Evolutionary conservation across 2,329 filamentous ascomycete species (phyloP), one percentile per base, ranked within the genome.

Genomic region (Colletotrichum tropicicola): DNA sequence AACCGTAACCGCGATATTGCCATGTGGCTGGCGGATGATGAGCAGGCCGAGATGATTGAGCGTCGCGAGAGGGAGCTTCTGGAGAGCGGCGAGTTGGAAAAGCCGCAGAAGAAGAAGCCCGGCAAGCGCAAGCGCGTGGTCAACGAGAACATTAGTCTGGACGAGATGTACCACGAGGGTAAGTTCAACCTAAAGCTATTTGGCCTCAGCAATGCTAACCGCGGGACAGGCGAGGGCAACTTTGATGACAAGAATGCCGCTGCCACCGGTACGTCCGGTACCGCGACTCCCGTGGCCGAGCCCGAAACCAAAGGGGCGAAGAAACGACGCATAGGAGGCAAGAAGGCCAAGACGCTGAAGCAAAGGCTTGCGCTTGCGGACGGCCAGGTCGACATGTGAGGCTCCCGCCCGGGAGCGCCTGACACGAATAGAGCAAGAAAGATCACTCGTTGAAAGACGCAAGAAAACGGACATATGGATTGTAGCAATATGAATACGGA

Each of bases 161-260:
- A 98, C 77, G 95, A 98, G 75, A 94, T 99, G 92, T 99, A 99
- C 81, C 96, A 99, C 77, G 96, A 99, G 86, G 96, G 96, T 97
- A 78, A 89, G 92, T 81, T 58, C 25, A 53, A 12, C 30, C 2
- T n/a, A 2, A 4, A 0, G 3, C 25, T 15, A 2, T 9, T 17
- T 12, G n/a, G 39, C n/a, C 6, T n/a, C 8, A 27, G 8, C 3
- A 15, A 49, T 6, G 41, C 72, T 79, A 72, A 78, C 69, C 58
- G 12, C 12, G 39, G 60, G 5, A 56, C 73, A 98, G 95, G 95
- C 73, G 96, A 99, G 85, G 96, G 96, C 65, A 90, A 97, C 76
- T 99, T 99, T 79, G 95, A 98, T 71, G 94, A 97, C 70, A 96
- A 97, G 74, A 88, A 51, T 89, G 35, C 21, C 9, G 48, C 28